Percentiles rank a stretch among this genome's conserved stretches.
Conservation (phyloP, 441 rosid genomes). For the Dalechampia spathulata region DNA sequence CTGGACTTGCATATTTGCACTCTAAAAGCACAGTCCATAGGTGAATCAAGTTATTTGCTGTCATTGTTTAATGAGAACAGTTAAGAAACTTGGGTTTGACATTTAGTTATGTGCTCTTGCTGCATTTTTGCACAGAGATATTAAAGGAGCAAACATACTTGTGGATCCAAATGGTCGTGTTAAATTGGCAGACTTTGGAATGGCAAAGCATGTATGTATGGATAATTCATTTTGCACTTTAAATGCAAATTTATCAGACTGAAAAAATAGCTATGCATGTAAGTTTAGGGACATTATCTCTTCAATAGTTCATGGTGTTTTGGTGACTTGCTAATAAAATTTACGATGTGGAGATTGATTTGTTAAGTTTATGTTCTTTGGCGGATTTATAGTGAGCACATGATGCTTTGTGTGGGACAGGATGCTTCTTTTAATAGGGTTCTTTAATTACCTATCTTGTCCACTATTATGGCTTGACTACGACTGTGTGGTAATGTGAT, state of each 20-base stretch:
- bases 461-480: not conserved
- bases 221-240: constrained; percentile 6
- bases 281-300: constrained; percentile 2
- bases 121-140: constrained; percentile 53
- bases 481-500: not conserved
- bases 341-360: constrained; percentile 4
- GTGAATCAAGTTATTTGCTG: constrained; percentile 28
- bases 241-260: not conserved
- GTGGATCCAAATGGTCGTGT: constrained; percentile 95
- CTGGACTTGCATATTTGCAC: constrained; percentile 88
- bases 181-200: constrained; percentile 97
- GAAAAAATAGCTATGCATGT: not conserved
- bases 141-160: constrained; percentile 96
- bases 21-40: constrained; percentile 85
- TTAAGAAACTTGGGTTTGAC: not conserved
- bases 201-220: constrained; percentile 94
- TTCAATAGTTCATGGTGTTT: constrained; percentile 4
- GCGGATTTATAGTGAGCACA: not conserved
- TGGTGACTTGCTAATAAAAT: not conserved
- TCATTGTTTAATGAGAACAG: constrained; percentile 15
- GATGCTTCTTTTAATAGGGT: not conserved
- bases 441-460: not conserved
- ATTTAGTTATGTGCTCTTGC: not conserved
- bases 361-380: constrained; percentile 6
- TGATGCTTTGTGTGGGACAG: not conserved